Evolutionary conservation across 2,329 filamentous ascomycete species (phyloP).

Genomic region (Graphiopsis chlorocephala): DNA sequence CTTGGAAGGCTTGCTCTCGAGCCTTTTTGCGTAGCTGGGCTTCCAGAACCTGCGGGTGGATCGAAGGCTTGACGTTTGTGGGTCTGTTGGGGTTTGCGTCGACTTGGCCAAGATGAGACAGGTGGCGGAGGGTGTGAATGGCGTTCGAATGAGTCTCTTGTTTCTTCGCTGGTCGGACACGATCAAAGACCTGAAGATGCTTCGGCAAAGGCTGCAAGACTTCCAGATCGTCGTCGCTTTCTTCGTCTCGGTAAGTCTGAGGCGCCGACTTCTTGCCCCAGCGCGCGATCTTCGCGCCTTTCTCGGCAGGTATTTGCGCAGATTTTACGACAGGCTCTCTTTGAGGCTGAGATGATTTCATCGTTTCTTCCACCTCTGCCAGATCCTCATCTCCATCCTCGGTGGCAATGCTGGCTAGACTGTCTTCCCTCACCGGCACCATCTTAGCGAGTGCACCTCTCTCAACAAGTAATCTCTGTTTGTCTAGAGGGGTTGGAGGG

Average conservation of each 20-base stretch:
- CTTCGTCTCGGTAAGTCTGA: constrained; percentile 39
- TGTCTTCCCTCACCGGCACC: constrained; percentile 31
- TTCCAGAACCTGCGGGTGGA: constrained; percentile 70
- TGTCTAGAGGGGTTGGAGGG: constrained; percentile 38
- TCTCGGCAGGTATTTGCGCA: background rate
- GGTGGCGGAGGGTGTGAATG: constrained; percentile 34
- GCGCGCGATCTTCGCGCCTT: constrained; percentile 32
- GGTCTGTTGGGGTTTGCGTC: constrained; percentile 55
- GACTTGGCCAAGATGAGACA: constrained; percentile 32
- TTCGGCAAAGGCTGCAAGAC: constrained; percentile 49
- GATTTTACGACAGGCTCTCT: background rate
- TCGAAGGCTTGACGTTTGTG: constrained; percentile 57
- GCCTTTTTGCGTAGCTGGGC: constrained; percentile 67
- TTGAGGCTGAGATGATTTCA: constrained; percentile 27
- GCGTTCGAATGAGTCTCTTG: constrained; percentile 30
- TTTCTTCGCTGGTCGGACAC: constrained; percentile 33
- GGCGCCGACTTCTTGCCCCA: constrained; percentile 35
- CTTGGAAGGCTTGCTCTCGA: constrained; percentile 73
- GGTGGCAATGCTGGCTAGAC: constrained; percentile 23
- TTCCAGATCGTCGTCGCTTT: constrained; percentile 57
- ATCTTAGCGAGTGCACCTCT: constrained; percentile 34
- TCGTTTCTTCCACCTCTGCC: constrained; percentile 27
- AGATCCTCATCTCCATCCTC: constrained; percentile 29
- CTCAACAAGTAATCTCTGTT: constrained; percentile 32
- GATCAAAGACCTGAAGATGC: constrained; percentile 34